Evolutionary conservation across 306 rosid species (phyloP), one percentile per base, ranked within the genome.

Genomic region (Purshia tridentata): DNA sequence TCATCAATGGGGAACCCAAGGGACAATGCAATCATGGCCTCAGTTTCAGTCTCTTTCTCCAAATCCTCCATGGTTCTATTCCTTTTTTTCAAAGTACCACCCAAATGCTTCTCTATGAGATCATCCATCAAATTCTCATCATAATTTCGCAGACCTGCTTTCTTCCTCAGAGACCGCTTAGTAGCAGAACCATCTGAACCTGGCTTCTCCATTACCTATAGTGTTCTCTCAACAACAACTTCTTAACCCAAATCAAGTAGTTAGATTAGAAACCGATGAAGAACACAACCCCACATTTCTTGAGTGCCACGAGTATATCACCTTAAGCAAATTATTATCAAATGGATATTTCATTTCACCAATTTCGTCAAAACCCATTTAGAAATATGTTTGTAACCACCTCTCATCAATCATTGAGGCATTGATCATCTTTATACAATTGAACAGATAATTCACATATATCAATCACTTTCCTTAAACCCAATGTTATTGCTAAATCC

Each of bases 1-100:
- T 84, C 92, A 70, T 94, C 96, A 16, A 94, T 91, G 0, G 96
- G 97, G 59, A 94, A 94, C 60, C 99, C 96, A 0, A 94, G 86
- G 5, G 92, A 94, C 3, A 91, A 46, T 0, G 97, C 97, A 67
- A 91, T 94, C 99, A 94, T 91, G 10, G 99, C 92, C 89, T 94
- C 99, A 1, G 85, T 84, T 76, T 89, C 90, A 1, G 99, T 89
- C 78, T 91, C 99, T 80, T 87, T 94, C 86, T 94, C 92, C 75
- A 94, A 50, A 85, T 85, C 99, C 70, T 81, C 81, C 39, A 22
- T 81, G 3, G 88, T 85, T 77, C 74, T 84, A 35, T 19, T 83
- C 83, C 71, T 88, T 78, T 84, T 94, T 89, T 87, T 91, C 23
- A 78, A 88, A 68, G 81, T 74, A 50, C 79, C 79, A 6, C 93